Conservation (phyloP, 306 rosid species). For the Mimosa pudica region DNA sequence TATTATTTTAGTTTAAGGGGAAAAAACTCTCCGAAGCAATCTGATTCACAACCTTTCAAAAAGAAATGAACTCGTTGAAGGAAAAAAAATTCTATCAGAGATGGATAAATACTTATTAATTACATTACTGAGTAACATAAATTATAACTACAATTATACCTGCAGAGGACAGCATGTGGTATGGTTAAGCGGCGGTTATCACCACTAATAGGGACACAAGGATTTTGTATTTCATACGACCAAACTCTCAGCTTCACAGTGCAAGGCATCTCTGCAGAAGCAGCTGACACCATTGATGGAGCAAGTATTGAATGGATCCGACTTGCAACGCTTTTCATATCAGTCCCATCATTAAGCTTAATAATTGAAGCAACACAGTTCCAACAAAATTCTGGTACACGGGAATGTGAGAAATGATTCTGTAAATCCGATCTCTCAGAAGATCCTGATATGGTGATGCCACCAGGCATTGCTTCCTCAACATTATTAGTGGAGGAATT, state of each 20-base stretch:
- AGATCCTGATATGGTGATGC: conserved; percentile 22
- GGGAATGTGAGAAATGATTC: conserved; percentile 30
- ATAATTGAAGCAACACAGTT: conserved; percentile 18
- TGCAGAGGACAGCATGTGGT: conserved; percentile 42
- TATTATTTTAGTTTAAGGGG: not conserved
- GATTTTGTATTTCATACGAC: conserved; percentile 36
- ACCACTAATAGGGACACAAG: conserved; percentile 24
- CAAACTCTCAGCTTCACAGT: conserved; percentile 42
- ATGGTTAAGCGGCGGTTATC: conserved; percentile 31
- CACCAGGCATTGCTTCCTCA: conserved; percentile 25
- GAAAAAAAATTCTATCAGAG: conserved; percentile 13
- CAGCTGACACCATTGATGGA: conserved; percentile 33
- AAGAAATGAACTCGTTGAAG: conserved; percentile 10
- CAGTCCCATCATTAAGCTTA: conserved; percentile 19
- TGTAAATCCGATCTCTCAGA: conserved; percentile 33
- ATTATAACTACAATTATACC: conserved; percentile 13
- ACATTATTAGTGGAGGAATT: conserved; percentile 15
- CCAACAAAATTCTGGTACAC: conserved; percentile 15
- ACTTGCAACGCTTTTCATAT: conserved; percentile 35
- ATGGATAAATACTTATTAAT: not conserved
- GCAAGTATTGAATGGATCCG: conserved; percentile 31
- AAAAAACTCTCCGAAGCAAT: conserved; percentile 7
- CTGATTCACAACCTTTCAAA: not conserved
- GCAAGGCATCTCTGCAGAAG: conserved; percentile 41
- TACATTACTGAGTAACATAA: not conserved